Percentiles rank a stretch among this genome's conserved stretches.
phyloP scores from a whole-genome alignment of 2,329 filamentous ascomycete genomes.

The Emergomyces orientalis region DNA sequence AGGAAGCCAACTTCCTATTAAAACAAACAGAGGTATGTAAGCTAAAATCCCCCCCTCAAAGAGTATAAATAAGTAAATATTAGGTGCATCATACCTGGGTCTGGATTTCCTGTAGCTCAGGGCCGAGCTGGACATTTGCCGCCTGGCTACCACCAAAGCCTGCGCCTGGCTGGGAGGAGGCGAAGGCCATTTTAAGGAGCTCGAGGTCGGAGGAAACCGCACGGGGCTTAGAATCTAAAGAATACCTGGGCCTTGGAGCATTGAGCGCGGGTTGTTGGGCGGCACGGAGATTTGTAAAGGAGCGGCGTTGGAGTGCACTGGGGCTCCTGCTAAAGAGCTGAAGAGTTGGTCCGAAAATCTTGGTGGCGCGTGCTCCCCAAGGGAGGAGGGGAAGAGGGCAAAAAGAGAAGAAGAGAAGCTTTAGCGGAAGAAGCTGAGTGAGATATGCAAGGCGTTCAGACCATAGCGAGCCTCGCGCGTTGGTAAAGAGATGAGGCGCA shows the following conservation, averaged over 20 bases:
- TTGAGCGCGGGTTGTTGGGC: slow-evolving; percentile 30
- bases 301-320: slow-evolving; percentile 34
- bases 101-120: slow-evolving; percentile 65
- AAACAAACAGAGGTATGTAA: background rate
- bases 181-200: slow-evolving; percentile 51
- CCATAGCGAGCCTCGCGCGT: background rate
- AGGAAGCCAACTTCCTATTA: slow-evolving; percentile 66
- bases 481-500: background rate
- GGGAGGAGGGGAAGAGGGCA: background rate
- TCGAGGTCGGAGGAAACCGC: slow-evolving; percentile 32
- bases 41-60: background rate
- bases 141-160: slow-evolving; percentile 37
- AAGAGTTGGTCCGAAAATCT: slow-evolving; percentile 39
- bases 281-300: slow-evolving; percentile 28
- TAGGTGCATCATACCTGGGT: slow-evolving; percentile 57
- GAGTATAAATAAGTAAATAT: background rate
- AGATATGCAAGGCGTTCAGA: background rate
- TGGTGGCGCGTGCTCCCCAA: slow-evolving; percentile 24
- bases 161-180: slow-evolving; percentile 47
- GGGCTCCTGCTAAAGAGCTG: slow-evolving; percentile 36
- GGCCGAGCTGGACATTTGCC: slow-evolving; percentile 43
- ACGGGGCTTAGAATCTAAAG: slow-evolving; percentile 29
- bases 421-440: background rate
- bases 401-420: slow-evolving; percentile 17
- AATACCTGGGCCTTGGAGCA: slow-evolving; percentile 27